These are phyloP conservation scores for Ophiocordyceps camponoti-floridani DNA, from an alignment of 2,329 filamentous ascomycete species.

Conservation along the genomic window DNA sequence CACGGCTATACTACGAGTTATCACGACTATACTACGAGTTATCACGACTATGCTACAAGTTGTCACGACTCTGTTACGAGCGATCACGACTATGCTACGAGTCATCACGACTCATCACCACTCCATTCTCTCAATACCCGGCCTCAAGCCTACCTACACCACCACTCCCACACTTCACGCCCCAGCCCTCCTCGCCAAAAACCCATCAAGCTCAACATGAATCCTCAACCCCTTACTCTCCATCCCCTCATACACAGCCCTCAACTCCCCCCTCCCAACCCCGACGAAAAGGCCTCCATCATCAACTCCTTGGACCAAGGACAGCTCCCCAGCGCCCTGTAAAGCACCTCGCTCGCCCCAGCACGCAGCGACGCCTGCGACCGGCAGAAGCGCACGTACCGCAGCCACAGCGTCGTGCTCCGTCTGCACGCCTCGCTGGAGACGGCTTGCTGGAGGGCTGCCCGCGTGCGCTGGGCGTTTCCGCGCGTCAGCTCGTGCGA, in stretches of 20 bases:
- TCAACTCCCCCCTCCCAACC: conserved; percentile 29
- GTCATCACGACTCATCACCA: no score
- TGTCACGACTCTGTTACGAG: no score
- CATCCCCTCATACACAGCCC: conserved; percentile 28
- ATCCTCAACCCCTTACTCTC: conserved; percentile 29
- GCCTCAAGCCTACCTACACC: no score
- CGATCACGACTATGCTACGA: no score
- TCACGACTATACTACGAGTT: no score
- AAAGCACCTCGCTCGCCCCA: conserved; percentile 29
- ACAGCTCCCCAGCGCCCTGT: conserved; percentile 26
- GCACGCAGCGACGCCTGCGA: conserved; percentile 17
- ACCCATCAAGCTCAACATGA: conserved; percentile 33
- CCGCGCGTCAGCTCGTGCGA: conserved; percentile 29
- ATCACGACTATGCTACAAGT: no score
- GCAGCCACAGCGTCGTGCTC: conserved; percentile 27
- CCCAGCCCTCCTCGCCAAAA: conserved; percentile 19
- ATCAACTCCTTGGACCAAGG: conserved; percentile 30
- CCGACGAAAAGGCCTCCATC: conserved; percentile 32
- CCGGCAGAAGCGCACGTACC: conserved; percentile 30
- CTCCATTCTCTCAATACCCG: no score
- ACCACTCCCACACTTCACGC: no score
- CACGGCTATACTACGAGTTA: no score
- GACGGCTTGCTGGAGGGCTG: conserved; percentile 34
- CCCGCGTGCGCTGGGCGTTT: conserved; percentile 28
- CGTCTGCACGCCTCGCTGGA: conserved; percentile 18